Percentiles rank a stretch among this genome's conserved stretches.
Evolutionary conservation across 768 basidiomycete species (phyloP).

Genomic region (Suillus alpinus): DNA sequence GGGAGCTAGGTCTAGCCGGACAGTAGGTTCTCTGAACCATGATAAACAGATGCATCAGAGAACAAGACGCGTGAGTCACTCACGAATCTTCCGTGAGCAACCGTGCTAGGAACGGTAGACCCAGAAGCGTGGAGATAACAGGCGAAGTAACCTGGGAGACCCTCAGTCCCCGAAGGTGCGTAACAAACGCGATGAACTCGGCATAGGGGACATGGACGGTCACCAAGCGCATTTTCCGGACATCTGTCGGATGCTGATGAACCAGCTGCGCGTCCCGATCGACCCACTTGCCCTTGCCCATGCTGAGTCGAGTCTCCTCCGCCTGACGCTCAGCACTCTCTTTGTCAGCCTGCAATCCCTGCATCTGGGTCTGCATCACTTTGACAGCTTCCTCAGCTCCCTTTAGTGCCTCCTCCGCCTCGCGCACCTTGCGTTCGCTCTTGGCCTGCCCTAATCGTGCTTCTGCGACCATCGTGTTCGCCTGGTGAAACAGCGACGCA

Average conservation of each 20-base stretch:
- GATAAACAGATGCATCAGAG: constrained; percentile 10
- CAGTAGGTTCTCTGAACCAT: constrained; percentile 76
- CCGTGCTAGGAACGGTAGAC: constrained; percentile 75
- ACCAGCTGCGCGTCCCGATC: constrained; percentile 35
- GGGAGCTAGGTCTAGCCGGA: constrained; percentile 91
- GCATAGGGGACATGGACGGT: constrained; percentile 73
- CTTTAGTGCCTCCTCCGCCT: constrained; percentile 72
- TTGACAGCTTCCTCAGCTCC: constrained; percentile 86
- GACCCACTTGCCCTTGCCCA: constrained; percentile 73
- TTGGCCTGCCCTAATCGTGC: constrained; percentile 66
- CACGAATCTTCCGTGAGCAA: constrained; percentile 82
- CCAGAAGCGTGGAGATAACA: constrained; percentile 68
- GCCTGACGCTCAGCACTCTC: constrained; percentile 56
- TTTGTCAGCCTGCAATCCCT: constrained; percentile 65
- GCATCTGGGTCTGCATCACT: constrained; percentile 84
- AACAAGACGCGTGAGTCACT: constrained; percentile 33
- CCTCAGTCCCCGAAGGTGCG: constrained; percentile 72
- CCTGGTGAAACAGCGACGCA: constrained; percentile 84
- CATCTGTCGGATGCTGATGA: constrained; percentile 14
- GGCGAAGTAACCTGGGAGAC: constrained; percentile 57
- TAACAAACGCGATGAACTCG: constrained; percentile 77
- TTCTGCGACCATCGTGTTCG: constrained; percentile 97
- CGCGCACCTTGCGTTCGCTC: constrained; percentile 73
- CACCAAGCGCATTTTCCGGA: constrained; percentile 45
- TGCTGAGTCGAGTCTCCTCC: constrained; percentile 44